A percentile compares a stretch with the other conserved stretches of the same genome.
Conservation (phyloP, 2,329 filamentous ascomycete genomes). For the Pseudopyrenochaeta lycopersici region DNA sequence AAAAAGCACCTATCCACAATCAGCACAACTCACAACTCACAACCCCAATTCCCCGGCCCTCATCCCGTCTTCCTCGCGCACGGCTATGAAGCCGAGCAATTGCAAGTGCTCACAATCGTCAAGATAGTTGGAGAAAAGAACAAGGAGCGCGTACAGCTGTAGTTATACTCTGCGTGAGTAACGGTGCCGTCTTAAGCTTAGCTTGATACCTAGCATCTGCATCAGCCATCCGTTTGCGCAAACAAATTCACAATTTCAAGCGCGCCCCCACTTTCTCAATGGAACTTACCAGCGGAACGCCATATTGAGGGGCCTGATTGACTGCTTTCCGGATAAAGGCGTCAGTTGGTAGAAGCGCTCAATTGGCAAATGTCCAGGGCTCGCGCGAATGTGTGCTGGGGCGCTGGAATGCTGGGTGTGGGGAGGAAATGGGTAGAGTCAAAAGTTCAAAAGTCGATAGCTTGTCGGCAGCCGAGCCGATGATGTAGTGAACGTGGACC, state of each 20-base stretch:
- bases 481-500: conserved; percentile 23
- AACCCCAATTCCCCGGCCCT: no score
- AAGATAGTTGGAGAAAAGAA: neutral
- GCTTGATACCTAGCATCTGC: conserved; percentile 78
- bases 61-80: no score
- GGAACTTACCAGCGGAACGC: conserved; percentile 51
- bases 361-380: neutral
- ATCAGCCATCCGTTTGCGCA: conserved; percentile 4
- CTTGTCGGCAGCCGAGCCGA: conserved; percentile 15
- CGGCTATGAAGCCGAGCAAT: no score
- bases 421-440: neutral
- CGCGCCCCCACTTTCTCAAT: conserved; percentile 4
- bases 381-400: neutral
- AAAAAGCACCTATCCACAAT: conserved; percentile 73
- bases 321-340: no score
- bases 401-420: neutral
- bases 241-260: no score
- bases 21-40: neutral
- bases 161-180: conserved; percentile 90
- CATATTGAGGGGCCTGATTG: conserved; percentile 28
- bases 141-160: conserved; percentile 67
- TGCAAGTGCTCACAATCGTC: no score
- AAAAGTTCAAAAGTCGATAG: conserved; percentile 3
- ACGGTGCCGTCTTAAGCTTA: conserved; percentile 79
- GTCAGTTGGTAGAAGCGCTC: no score